A percentile compares a stretch with the other conserved stretches of the same genome.
These are phyloP conservation scores for Alnus glutinosa DNA, from an alignment of 306 rosid species.

Conservation along the genomic window DNA sequence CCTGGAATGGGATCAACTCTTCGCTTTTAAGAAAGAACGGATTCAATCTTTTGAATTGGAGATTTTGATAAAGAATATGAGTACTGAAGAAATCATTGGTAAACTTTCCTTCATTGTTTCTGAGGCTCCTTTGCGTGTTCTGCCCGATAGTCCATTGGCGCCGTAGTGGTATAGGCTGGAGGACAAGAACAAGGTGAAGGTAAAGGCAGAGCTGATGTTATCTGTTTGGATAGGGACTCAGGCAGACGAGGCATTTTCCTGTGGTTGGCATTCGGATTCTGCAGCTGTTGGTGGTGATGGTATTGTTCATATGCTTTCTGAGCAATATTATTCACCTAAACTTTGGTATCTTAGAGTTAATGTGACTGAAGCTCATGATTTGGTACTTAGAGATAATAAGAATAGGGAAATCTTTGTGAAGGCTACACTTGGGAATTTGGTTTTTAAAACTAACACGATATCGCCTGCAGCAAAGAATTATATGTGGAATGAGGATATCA, in stretches of 20 bases:
- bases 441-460: background rate
- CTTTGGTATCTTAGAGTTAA: slow-evolving; percentile 36
- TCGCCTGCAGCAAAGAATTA: background rate
- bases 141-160: slow-evolving; percentile 22
- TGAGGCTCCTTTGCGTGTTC: slow-evolving; percentile 9
- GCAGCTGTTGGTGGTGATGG: background rate
- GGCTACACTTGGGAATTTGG: background rate
- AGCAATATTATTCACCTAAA: too few relatives aligned
- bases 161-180: slow-evolving; percentile 27
- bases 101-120: slow-evolving; percentile 7
- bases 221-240: slow-evolving; percentile 25
- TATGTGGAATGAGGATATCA: background rate
- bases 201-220: slow-evolving; percentile 8
- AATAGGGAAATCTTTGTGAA: background rate
- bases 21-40: slow-evolving; percentile 30
- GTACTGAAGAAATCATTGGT: slow-evolving; percentile 3
- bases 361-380: background rate
- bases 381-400: background rate
- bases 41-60: background rate
- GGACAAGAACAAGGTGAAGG: slow-evolving; percentile 5
- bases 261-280: slow-evolving; percentile 39
- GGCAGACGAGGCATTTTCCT: slow-evolving; percentile 32
- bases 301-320: background rate
- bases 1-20: slow-evolving; percentile 41
- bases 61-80: slow-evolving; percentile 18